Evolutionary conservation across 106 monocot genomes (phyloP).

Genomic region (Agapanthus africanus): DNA sequence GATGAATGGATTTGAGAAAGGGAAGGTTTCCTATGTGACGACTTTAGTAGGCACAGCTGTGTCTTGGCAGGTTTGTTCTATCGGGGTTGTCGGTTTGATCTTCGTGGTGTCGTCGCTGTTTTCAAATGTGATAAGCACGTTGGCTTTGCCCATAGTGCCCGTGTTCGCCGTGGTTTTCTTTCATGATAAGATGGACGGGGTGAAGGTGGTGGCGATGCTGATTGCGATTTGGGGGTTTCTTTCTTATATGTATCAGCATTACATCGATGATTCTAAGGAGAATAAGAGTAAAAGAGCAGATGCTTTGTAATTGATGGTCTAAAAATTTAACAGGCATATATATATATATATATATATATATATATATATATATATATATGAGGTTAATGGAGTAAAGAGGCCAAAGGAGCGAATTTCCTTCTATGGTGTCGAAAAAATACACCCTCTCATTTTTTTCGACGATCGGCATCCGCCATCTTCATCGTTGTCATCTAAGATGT

Average conservation of each 20-base stretch:
- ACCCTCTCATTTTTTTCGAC: no score
- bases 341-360: no score
- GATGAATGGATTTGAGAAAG: slow-evolving; percentile 15
- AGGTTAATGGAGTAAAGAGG: no score
- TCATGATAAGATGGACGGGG: slow-evolving; percentile 29
- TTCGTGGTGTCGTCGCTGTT: slow-evolving; percentile 35
- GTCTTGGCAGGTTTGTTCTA: slow-evolving; percentile 27
- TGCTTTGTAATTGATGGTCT: no score
- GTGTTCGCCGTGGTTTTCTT: slow-evolving; percentile 39
- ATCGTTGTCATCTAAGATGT: no score
- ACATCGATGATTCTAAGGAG: slow-evolving; percentile 30
- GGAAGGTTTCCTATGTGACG: slow-evolving; percentile 23
- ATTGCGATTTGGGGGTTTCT: slow-evolving; percentile 36
- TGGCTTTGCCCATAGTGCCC: slow-evolving; percentile 23
- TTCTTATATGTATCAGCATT: slow-evolving; percentile 36
- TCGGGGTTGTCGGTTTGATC: slow-evolving; percentile 27
- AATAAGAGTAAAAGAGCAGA: no score
- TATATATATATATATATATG: no score
- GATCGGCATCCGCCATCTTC: no score
- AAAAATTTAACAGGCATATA: no score
- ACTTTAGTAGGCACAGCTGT: slow-evolving; percentile 21
- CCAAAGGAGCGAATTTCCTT: no score
- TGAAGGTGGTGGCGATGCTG: slow-evolving; percentile 39
- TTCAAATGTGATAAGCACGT: slow-evolving; percentile 27
- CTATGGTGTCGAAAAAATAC: no score